Evolutionary conservation across 352 stramenopile genomes (phyloP), one percentile per base, ranked within the genome.

Genomic region (Phytopythium chamaehyphon): DNA sequence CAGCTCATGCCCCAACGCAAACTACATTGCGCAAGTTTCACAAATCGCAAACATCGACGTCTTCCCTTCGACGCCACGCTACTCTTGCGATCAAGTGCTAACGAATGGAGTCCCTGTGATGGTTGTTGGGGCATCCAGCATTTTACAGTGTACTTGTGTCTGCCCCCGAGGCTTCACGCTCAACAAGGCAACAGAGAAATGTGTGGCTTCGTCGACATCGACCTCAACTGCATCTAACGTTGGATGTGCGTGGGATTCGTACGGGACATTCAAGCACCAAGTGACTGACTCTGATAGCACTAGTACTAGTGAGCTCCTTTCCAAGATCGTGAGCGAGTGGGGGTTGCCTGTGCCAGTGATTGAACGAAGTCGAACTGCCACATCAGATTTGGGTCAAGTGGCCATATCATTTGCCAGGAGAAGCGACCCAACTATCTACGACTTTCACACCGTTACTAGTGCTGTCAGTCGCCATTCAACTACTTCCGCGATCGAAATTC

Each of bases 21-120:
- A 82, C 45, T 36, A 70, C 31, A 48, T 87, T 8, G 15, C 45
- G 6, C 52, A 81, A 11, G 38, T 37, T 0, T 59, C 71, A 2
- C 71, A 85, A 23, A 46, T 89, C 36, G 69, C 65, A 12, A 81
- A 76, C 43, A 11, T 76, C 1, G 55, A 83, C 40, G 37, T 48
- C 8, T 45, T 68, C 16, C 62, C 62, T n/a, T 33, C 51, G 8
- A 73, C 62, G 0, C 53, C 83, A 26, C 86, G 78, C 55, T 86
- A 74, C 18, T 87, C 54, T 40, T 90, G 76, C 48, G 40, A 56
- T 5, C 28, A 26, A 39, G 31, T 40, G 1, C 45, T 51, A 2
- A 9, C 45, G 0, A 51, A 40, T 26, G 45, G 45, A 6, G 35
- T 21, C 8, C 19, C 31, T 7, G 45, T 31, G 2, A 15, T 40